Conservation (phyloP, 2,329 filamentous ascomycete species). For the Coleophoma eucalyptorum region DNA sequence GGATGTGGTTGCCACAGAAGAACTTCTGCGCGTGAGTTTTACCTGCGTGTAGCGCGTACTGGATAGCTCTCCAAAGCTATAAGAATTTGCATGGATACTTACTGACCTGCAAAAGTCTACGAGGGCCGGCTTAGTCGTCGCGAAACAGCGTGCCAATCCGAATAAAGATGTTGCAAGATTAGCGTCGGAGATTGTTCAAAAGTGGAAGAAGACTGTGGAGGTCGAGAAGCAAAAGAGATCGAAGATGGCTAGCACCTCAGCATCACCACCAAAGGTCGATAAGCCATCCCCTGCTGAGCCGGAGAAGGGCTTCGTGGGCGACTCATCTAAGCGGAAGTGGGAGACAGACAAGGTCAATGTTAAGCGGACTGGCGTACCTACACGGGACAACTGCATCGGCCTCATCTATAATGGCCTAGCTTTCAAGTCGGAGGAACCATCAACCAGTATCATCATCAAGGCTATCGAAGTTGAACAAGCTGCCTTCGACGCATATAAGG, state of each 20-base stretch:
- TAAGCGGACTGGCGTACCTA: conserved; percentile 68
- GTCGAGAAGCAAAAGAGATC: conserved; percentile 46
- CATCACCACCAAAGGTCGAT: conserved; percentile 15
- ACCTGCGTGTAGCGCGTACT: neutral
- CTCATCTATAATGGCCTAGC: conserved; percentile 90
- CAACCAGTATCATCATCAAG: conserved; percentile 68
- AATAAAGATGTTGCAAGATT: conserved; percentile 78
- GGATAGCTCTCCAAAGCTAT: too few relatives aligned
- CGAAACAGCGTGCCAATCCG: conserved; percentile 71
- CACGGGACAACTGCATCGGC: conserved; percentile 81
- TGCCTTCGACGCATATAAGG: conserved; percentile 65
- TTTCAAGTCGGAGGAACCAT: conserved; percentile 64
- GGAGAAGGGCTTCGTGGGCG: conserved; percentile 52
- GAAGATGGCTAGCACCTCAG: conserved; percentile 13
- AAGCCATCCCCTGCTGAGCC: conserved; percentile 29
- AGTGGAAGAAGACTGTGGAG: conserved; percentile 81
- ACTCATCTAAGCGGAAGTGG: conserved; percentile 77
- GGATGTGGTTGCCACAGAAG: conserved; percentile 80
- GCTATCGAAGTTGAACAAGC: conserved; percentile 81
- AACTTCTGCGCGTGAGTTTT: conserved; percentile 70
- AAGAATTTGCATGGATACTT: neutral
- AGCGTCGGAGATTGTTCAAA: conserved; percentile 78
- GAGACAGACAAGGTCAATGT: conserved; percentile 77
- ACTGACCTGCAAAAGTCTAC: conserved; percentile 53
- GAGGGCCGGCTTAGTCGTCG: conserved; percentile 86